Evolutionary conservation across 2,329 filamentous ascomycete genomes (phyloP).

Genomic region (Hymenoscyphus fraxineus): DNA sequence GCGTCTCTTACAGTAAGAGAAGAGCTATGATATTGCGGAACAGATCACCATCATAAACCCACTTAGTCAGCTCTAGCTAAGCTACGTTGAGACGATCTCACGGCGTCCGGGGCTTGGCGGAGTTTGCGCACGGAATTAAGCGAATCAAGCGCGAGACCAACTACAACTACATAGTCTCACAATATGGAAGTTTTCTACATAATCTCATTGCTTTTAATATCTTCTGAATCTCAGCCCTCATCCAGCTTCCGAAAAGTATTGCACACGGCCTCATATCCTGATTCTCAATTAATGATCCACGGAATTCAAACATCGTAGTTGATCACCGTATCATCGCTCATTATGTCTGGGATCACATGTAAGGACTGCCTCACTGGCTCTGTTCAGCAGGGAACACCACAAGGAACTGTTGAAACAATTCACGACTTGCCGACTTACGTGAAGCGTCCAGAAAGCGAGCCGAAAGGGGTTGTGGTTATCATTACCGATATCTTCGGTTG

Average conservation of each 20-base stretch:
- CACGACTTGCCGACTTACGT: slow-evolving; percentile 45
- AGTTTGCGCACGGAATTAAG: background rate
- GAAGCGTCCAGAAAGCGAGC: slow-evolving; percentile 34
- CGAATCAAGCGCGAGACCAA: background rate
- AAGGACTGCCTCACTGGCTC: slow-evolving; percentile 38
- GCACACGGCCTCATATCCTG: background rate
- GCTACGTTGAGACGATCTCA: too few relatives aligned
- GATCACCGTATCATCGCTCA: background rate
- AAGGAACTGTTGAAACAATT: slow-evolving; percentile 39
- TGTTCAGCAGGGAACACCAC: slow-evolving; percentile 38
- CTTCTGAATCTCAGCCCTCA: too few relatives aligned
- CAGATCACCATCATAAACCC: too few relatives aligned
- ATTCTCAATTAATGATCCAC: background rate
- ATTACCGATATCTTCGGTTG: slow-evolving; percentile 50
- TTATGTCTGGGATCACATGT: slow-evolving; percentile 16
- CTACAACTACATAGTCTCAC: too few relatives aligned
- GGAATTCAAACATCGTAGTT: background rate
- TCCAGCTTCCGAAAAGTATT: too few relatives aligned
- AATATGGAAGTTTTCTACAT: too few relatives aligned
- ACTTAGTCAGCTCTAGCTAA: too few relatives aligned
- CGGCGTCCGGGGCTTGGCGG: background rate
- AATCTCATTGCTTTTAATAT: too few relatives aligned
- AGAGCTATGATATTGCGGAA: too few relatives aligned
- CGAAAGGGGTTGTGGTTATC: slow-evolving; percentile 45
- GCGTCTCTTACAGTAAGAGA: too few relatives aligned